phyloP scores from a whole-genome alignment of 495 filamentous ascomycete species.

The Daldinia decipiens region DNA sequence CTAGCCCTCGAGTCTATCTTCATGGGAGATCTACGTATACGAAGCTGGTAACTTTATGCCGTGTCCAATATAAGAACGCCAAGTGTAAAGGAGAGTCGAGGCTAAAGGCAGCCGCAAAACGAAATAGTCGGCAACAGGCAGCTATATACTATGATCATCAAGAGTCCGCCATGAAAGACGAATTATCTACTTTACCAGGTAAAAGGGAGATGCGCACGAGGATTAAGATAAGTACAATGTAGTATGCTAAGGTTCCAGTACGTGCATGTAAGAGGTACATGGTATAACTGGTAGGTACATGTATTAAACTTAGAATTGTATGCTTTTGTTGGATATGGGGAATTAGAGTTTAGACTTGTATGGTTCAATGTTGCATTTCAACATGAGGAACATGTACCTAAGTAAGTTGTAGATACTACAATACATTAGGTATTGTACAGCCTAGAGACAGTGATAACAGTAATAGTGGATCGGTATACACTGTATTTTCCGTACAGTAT shows the following conservation, averaged over 20 bases:
- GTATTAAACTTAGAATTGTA: too few relatives aligned
- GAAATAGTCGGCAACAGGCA: constrained; percentile 7
- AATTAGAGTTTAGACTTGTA: too few relatives aligned
- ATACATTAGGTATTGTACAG: too few relatives aligned
- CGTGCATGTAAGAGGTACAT: not conserved
- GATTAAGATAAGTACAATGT: not conserved
- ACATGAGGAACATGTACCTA: not conserved
- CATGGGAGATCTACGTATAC: constrained; percentile 30
- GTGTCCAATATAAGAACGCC: constrained; percentile 31
- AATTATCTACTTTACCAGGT: not conserved
- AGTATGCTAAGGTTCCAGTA: not conserved
- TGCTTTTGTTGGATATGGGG: too few relatives aligned
- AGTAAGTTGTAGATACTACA: too few relatives aligned
- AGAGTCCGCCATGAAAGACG: not conserved
- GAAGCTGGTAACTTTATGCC: constrained; percentile 30
- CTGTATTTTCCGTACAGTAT: constrained; percentile 2
- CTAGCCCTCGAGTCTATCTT: constrained; percentile 26
- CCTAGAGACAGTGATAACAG: not conserved
- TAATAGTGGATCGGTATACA: not conserved
- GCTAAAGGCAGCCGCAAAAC: constrained; percentile 8
- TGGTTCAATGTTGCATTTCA: too few relatives aligned
- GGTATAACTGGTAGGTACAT: too few relatives aligned
- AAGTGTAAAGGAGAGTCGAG: constrained; percentile 22
- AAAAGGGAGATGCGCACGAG: not conserved
- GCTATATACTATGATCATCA: not conserved